Percentiles rank a stretch among this genome's conserved stretches.
Conservation (phyloP, 2,329 filamentous ascomycete genomes). For the Aureobasidium sp. region DNA sequence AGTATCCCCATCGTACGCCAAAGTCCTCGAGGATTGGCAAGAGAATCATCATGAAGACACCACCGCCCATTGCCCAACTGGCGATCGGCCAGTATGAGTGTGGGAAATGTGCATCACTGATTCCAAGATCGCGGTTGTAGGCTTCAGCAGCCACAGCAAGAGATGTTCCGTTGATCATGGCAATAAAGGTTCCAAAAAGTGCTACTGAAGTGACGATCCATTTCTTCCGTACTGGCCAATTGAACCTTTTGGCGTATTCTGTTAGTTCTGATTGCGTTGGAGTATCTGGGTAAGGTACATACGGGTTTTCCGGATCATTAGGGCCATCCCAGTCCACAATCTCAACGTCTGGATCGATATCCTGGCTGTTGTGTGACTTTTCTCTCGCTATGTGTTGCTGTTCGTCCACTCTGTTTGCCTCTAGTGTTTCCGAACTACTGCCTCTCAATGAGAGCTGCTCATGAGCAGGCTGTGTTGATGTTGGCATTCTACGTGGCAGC, state of each 20-base stretch:
- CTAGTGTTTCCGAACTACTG: conserved; percentile 5
- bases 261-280: not conserved
- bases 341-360: conserved; percentile 15
- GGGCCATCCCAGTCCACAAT: conserved; percentile 40
- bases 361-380: conserved; percentile 6
- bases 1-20: conserved; percentile 28
- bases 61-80: conserved; percentile 33
- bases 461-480: not conserved
- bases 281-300: not conserved
- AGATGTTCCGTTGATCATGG: conserved; percentile 33
- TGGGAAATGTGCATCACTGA: conserved; percentile 32
- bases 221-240: conserved; percentile 30
- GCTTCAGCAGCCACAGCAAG: conserved; percentile 31
- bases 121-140: conserved; percentile 29
- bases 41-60: conserved; percentile 30
- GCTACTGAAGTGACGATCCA: conserved; percentile 29
- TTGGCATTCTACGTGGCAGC: not conserved
- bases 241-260: conserved; percentile 19
- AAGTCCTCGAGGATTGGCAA: conserved; percentile 34
- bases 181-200: conserved; percentile 28
- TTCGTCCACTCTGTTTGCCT: conserved; percentile 8
- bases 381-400: conserved; percentile 4
- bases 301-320: conserved; percentile 34
- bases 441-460: not conserved
- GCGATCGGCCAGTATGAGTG: conserved; percentile 35